Percentiles rank a stretch among this genome's conserved stretches.
phyloP scores from a whole-genome alignment of 1,139 yeast species.

The Eremothecium sinecaudum region DNA sequence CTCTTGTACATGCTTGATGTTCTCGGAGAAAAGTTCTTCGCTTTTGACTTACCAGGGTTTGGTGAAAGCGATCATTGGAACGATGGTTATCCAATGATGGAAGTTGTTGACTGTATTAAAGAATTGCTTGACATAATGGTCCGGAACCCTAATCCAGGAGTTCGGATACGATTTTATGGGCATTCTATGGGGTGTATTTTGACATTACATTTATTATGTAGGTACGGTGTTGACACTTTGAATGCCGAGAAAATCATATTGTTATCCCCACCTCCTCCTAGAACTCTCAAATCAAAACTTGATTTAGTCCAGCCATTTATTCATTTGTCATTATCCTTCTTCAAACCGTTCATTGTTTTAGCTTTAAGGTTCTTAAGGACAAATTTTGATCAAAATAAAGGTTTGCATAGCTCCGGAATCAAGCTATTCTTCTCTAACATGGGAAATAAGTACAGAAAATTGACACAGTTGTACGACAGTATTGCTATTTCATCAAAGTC shows the following conservation, averaged over 20 bases:
- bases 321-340: conserved; percentile 1
- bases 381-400: conserved; percentile 26
- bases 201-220: conserved; percentile 1
- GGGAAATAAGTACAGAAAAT: conserved; percentile 18
- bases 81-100: conserved; percentile 17
- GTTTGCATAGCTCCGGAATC: conserved; percentile 28
- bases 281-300: conserved; percentile 1
- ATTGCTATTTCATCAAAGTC: conserved; percentile 24
- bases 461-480: conserved; percentile 26
- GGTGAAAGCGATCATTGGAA: conserved; percentile 36
- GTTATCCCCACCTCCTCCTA: conserved; percentile 23
- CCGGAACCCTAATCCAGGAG: conserved; percentile 1
- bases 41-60: conserved; percentile 63
- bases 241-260: conserved; percentile 11
- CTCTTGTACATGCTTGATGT: conserved; percentile 48
- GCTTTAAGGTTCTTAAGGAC: conserved; percentile 12
- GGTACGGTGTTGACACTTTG: conserved; percentile 1
- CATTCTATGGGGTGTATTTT: conserved; percentile 29
- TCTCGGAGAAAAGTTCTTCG: conserved; percentile 36
- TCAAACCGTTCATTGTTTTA: conserved; percentile 3
- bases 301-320: conserved; percentile 3
- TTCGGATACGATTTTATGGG: conserved; percentile 16
- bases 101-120: conserved; percentile 13
- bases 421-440: conserved; percentile 19
- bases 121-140: conserved; percentile 6